Base-by-base conservation (phyloP, 1,139 yeast genomes). In the Pneumocystis sp. region DNA sequence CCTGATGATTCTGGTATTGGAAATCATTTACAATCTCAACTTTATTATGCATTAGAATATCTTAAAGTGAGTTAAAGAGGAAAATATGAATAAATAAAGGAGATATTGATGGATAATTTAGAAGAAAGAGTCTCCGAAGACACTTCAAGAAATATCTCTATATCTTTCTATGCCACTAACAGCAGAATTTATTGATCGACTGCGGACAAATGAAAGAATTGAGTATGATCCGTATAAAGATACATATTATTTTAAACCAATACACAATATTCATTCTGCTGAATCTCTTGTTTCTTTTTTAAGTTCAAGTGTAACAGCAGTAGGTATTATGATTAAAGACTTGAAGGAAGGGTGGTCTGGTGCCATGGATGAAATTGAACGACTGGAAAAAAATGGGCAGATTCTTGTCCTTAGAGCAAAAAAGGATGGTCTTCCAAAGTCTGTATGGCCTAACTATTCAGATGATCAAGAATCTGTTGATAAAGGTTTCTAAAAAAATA, bases 281-380 rank as follows among this genome's bases (percentile, higher is more conserved):
- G 88, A 85, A 66, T 96, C 89, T 69, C 78, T 95, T 68, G 75
- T 95, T 66, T 81, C 83, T 67, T 87, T 86, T 70, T 79, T 95
- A 67, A 82, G 91, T 71, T 80, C 85, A 34, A 97, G 90, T 76
- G 85, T 88, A 1, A 89, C 96, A 1, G 90, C 89, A 74, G 89
- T 85, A 72, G 98, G 98, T 1, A 82, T 87, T 1, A 80, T 90
- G 0, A 96, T 93, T 40, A 89, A 89, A 73, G 96, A 91, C 72
- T 80, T 95, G 67, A 86, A 85, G 72, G 99, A 95, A 73, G 98
- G 98, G 29, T 95, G 99, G 99, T 82, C 87, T 64, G 95, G 91
- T n/a, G 91, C 96, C 74, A 75, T 86, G 62, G 84, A 83, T 6
- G 87, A 95, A 0, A 84, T 93, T 39, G 84, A 85, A 63, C 85